Percentiles rank a stretch among this genome's conserved stretches.
Conservation (phyloP, 257 asterid genomes). For the Lantana camara region DNA sequence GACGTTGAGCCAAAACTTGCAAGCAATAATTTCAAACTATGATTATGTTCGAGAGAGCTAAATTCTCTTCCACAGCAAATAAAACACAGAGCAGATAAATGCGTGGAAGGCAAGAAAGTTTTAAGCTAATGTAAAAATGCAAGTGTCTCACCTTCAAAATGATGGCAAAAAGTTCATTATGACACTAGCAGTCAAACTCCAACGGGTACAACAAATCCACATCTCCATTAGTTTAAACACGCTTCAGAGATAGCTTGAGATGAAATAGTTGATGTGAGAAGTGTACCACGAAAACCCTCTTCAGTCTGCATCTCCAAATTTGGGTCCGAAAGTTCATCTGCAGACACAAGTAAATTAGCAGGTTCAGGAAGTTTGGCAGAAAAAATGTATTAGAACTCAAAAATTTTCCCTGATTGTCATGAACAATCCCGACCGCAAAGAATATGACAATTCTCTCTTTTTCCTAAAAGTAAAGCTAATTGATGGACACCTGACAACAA, state of each 20-base stretch:
- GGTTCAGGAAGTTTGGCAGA: conserved; percentile 5
- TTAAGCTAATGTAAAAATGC: conserved; percentile 2
- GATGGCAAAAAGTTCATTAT: conserved; percentile 18
- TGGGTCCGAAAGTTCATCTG: conserved; percentile 86
- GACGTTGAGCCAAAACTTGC: neutral
- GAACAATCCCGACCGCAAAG: neutral
- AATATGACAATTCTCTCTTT: no score
- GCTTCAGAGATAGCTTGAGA: conserved; percentile 67
- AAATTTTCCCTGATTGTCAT: neutral
- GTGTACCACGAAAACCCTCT: conserved; percentile 96
- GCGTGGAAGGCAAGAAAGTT: neutral
- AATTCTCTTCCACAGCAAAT: conserved; percentile 15
- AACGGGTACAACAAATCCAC: conserved; percentile 18
- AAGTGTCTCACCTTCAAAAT: conserved; percentile 42
- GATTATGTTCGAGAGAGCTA: conserved; percentile 7
- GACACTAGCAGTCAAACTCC: conserved; percentile 25
- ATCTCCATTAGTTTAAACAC: conserved; percentile 49
- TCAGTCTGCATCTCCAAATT: conserved; percentile 61
- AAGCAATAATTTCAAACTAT: neutral
- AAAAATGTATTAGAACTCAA: neutral
- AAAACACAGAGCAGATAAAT: neutral
- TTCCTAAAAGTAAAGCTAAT: neutral
- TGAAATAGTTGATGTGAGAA: conserved; percentile 76
- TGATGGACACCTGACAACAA: neutral
- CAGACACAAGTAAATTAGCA: conserved; percentile 27